Evolutionary conservation across 495 filamentous ascomycete genomes (phyloP), one percentile per base, ranked within the genome.

Genomic region (Saxispiralis lemnorum): DNA sequence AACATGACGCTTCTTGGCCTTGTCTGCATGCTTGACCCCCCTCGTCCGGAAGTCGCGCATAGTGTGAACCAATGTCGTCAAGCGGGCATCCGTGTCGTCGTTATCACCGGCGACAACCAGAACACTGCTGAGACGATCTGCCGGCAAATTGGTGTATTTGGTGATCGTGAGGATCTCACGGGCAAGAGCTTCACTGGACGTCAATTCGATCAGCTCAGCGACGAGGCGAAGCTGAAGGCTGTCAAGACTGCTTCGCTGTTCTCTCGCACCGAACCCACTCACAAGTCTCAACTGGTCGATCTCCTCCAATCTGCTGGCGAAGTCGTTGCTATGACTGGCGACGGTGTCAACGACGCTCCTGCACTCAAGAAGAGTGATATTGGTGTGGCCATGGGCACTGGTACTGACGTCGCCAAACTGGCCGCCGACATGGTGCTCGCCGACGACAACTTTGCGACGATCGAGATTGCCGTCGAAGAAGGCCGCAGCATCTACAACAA

Each of bases 401-500:
- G 92, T 49, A 99, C 92, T 10, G 92, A 99, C 55, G 92, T 99
- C 6, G 84, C 92, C 34, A 94, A 89, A 66, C 69, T 99, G 40
- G 92, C 92, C 13, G 82, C 92, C 19, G 92, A 99, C 59, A 99
- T 99, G 92, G 89, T 99, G 12, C 77, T 99, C 40, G 86, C 85
- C 20, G 92, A 99, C 65, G 81, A 96, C 63, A 99, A 99, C 65
- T 99, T 99, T 58, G 89, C 92, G 36, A 96, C 92, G 19, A 99
- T 99, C 56, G 82, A 88, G 54, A 71, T 82, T 43, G 92, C 92
- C 30, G 86, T 99, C 41, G 89, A 95, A 62, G 92, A 99, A 62
- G 92, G 92, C 41, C 79, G 92, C 41, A 86, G 86, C 28, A 99
- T 99, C 66, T 99, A 93, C 70, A 95, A 88, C 76, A 99, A 99